Base-by-base conservation (phyloP, 441 rosid species). In the Gossypium davidsonii region DNA sequence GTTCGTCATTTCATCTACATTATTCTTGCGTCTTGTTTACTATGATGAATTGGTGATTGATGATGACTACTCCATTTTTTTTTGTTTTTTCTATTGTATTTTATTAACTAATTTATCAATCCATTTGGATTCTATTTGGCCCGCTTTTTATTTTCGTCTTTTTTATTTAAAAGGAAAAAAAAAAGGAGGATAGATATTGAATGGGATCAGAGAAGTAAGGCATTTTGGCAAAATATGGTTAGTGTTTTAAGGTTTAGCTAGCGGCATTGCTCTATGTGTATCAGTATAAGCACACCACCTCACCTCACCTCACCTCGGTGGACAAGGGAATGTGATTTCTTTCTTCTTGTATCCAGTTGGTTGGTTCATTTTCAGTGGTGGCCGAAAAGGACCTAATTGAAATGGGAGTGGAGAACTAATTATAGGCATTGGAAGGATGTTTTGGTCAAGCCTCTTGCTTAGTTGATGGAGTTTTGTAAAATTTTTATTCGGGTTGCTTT, bases 51-150 rank as follows among this genome's bases (percentile, higher is more conserved):
- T 26, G 25, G 9, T 20, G 14, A 39, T 8, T 39, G 44, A 39
- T 39, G 11, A 39, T 39, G 44, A 39, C 44, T 48, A 25, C 37
- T 67, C 59, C 18, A 39, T 56, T 20, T 18, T 14, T 4, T 37
- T 37, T 37, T 26, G 42, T 37, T 7, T 42, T 73, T 53, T 76
- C 63, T 34, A 73, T 66, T 55, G 49, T 46, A 17, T 46, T 59
- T 62, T 48, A 58, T 57, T 34, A 64, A 76, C 62, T 42, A 69
- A 82, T 60, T 74, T 75, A 72, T 73, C 78, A 67, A 72, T 72
- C 74, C 48, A 78, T 74, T 74, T 80, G 82, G 80, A 78, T 82
- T 73, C 67, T 72, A 74, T 80, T 64, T 18, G 73, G 20, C 69
- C 42, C 49, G 73, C 64, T 64, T 46, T 48, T 70, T 81, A 58